phyloP scores from a whole-genome alignment of 371 early-diverging fungal genomes.

The Mucor circinelloides region DNA sequence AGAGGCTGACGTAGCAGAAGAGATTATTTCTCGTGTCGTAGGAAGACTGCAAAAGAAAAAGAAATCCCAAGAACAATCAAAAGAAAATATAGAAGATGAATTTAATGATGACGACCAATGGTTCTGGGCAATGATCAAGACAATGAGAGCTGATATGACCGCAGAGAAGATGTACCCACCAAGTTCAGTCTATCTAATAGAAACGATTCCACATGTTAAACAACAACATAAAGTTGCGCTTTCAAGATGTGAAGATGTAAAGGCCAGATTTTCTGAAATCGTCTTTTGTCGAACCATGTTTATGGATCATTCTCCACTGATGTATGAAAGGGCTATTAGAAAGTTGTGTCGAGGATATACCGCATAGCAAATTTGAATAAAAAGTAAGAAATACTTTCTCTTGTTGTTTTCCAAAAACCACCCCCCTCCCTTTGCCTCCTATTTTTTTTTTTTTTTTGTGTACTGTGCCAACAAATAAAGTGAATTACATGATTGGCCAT shows the following conservation, averaged over 20 bases:
- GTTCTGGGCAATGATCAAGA: conserved; percentile 82
- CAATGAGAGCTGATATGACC: conserved; percentile 79
- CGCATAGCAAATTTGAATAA: background rate
- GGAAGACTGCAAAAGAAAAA: conserved; percentile 40
- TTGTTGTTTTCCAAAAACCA: background rate
- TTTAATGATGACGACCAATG: conserved; percentile 64
- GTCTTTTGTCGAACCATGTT: conserved; percentile 74
- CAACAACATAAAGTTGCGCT: conserved; percentile 30
- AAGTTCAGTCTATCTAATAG: conserved; percentile 54
- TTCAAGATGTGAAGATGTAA: conserved; percentile 68
- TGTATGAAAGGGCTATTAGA: conserved; percentile 57
- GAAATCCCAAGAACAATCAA: background rate
- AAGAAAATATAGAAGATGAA: background rate
- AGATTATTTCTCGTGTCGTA: conserved; percentile 66
- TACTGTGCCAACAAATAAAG: background rate
- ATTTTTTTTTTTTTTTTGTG: background rate
- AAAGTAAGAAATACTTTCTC: background rate
- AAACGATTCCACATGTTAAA: conserved; percentile 44
- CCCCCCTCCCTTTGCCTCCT: background rate
- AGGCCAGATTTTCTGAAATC: conserved; percentile 67
- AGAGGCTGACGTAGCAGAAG: conserved; percentile 67
- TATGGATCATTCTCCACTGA: conserved; percentile 70
- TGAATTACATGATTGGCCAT: background rate
- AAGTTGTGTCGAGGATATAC: conserved; percentile 15
- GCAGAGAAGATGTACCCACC: conserved; percentile 85